phyloP scores from a whole-genome alignment of 176 grass and related monocot species.

The Neostapfia colusana region DNA sequence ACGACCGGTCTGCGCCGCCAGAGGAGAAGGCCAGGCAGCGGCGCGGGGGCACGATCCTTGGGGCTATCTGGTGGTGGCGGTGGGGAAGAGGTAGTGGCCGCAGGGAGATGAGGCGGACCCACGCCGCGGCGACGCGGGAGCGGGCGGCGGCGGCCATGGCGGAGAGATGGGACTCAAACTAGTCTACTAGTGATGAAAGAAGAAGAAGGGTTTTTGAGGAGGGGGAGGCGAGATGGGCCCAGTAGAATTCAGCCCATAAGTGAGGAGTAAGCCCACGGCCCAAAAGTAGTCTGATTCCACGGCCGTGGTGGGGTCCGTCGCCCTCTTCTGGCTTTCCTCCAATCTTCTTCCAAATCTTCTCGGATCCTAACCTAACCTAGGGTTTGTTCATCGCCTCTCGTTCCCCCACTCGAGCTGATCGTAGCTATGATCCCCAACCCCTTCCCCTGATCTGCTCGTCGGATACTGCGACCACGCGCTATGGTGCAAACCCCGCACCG shows the following conservation, averaged over 20 bases:
- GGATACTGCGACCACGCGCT: neutral
- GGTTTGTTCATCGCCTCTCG: neutral
- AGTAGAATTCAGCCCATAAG: neutral
- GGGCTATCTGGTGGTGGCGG: neutral
- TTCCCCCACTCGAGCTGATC: neutral
- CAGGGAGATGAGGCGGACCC: slow-evolving; percentile 55
- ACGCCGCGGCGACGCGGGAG: slow-evolving; percentile 52
- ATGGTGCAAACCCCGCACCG: slow-evolving; percentile 53
- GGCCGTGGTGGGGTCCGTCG: neutral
- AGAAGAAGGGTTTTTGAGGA: slow-evolving; percentile 14
- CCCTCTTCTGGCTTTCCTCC: neutral
- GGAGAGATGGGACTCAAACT: neutral
- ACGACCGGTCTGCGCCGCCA: neutral
- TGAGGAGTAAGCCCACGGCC: neutral
- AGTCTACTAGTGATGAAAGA: neutral
- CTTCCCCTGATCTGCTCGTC: slow-evolving; percentile 16
- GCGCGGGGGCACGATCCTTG: slow-evolving; percentile 34
- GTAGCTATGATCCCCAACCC: slow-evolving; percentile 49
- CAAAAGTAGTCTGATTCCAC: neutral
- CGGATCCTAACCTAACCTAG: neutral
- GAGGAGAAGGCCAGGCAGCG: slow-evolving; percentile 46
- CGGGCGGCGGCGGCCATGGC: slow-evolving; percentile 64
- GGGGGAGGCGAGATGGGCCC: neutral
- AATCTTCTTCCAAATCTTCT: neutral
- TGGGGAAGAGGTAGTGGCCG: neutral